Percentiles rank a stretch among this genome's conserved stretches.
Conservation (phyloP, 2,329 filamentous ascomycete species). For the Exophiala aquamarina region DNA sequence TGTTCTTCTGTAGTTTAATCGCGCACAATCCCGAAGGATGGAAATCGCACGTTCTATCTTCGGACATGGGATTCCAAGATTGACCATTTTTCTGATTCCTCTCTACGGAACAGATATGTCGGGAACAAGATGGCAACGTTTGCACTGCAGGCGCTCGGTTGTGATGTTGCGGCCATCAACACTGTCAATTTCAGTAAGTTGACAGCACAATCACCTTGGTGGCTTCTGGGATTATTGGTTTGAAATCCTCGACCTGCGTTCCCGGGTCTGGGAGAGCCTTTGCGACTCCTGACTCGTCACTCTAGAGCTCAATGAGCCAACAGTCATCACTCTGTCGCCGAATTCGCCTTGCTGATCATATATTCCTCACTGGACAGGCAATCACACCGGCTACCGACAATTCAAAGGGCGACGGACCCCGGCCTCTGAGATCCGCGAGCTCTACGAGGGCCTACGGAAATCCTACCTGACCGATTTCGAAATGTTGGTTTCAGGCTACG, state of each 20-base stretch:
- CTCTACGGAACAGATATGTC: constrained; percentile 68
- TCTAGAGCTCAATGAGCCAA: background rate
- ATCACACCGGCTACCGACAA: constrained; percentile 90
- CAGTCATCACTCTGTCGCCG: background rate
- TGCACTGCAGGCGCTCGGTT: constrained; percentile 88
- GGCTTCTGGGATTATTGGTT: too few relatives aligned
- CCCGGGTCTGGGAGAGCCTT: too few relatives aligned
- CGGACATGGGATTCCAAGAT: constrained; percentile 10
- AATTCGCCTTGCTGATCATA: too few relatives aligned
- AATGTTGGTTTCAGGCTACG: constrained; percentile 92
- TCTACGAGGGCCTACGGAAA: constrained; percentile 81
- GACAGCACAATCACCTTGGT: constrained; percentile 1
- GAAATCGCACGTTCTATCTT: too few relatives aligned
- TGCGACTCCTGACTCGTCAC: background rate
- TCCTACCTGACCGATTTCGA: constrained; percentile 87
- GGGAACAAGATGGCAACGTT: constrained; percentile 97
- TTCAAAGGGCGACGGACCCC: constrained; percentile 81
- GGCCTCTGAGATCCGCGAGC: constrained; percentile 76
- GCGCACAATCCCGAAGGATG: too few relatives aligned
- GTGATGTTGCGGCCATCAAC: constrained; percentile 90
- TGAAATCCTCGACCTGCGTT: too few relatives aligned
- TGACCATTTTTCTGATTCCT: constrained; percentile 1
- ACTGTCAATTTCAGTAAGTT: constrained; percentile 93
- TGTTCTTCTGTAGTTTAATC: constrained; percentile 8
- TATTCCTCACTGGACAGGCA: constrained; percentile 58